Evolutionary conservation across 495 filamentous ascomycete genomes (phyloP).

Genomic region (Aspergillus ellipticus): DNA sequence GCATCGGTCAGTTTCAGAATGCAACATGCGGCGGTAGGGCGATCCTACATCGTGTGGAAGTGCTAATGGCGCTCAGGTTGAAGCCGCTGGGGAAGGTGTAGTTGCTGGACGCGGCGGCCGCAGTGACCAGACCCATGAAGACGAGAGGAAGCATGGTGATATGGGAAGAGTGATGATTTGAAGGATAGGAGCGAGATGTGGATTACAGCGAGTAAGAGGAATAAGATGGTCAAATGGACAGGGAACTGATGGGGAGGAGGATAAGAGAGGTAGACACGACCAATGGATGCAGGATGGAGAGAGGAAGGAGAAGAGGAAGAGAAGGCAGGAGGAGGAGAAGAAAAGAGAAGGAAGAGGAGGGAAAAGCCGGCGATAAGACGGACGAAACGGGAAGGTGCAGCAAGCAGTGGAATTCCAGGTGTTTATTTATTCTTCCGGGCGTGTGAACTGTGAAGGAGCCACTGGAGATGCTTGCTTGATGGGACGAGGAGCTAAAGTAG

Average conservation of each 20-base stretch:
- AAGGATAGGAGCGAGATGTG: conserved; percentile 2
- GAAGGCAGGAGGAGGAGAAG: conserved; percentile 20
- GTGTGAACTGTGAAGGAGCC: neutral
- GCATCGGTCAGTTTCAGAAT: neutral
- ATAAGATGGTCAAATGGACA: conserved; percentile 4
- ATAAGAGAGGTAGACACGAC: conserved; percentile 5
- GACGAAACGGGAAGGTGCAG: conserved; percentile 1
- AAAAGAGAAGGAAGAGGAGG: conserved; percentile 12
- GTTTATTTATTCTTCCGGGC: neutral
- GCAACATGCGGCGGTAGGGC: neutral
- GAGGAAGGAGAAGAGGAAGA: conserved; percentile 20
- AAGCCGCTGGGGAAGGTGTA: conserved; percentile 41
- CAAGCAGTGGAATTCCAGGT: neutral
- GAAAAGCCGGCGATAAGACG: conserved; percentile 5
- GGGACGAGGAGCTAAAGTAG: neutral
- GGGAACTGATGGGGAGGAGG: neutral
- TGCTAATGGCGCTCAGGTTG: conserved; percentile 30
- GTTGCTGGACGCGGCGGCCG: conserved; percentile 25
- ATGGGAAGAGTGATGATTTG: neutral
- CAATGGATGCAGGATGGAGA: conserved; percentile 10
- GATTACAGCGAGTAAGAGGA: neutral
- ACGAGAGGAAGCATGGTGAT: conserved; percentile 20
- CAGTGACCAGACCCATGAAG: conserved; percentile 27
- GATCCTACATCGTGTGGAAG: conserved; percentile 26
- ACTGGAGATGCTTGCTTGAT: neutral